Base-by-base conservation (phyloP, 2,329 filamentous ascomycete species). In the Lecanicillium sp. region DNA sequence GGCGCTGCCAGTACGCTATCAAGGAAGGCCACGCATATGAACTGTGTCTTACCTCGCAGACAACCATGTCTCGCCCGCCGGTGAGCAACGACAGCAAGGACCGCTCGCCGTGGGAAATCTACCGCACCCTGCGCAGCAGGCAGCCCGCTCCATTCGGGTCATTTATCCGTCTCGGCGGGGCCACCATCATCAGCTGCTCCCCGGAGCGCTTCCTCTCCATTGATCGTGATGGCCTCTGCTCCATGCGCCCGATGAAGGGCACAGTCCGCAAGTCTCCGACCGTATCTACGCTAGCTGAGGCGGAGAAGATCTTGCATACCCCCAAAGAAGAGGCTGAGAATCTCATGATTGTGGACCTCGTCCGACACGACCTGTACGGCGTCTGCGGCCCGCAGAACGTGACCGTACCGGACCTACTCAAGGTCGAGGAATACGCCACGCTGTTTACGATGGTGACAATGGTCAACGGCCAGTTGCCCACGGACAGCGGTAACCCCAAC, bases 281-380 rank as follows among this genome's bases (percentile, higher is more conserved):
- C 1, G 81, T 77, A 0, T 62, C 84, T 30, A 93, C 85, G 0
- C 72, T 86, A n/a, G 77, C 75, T 5, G 77, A 86, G 58, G 90
- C 91, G 1, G 81, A 84, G 52, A 69, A 71, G 23, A 79, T 94
- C 32, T 77, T 96, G 12, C 80, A 84, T 49, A 78, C 87, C 0
- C 84, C 87, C 19, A 97, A 97, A 64, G 93, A 97, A 65, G 83
- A 87, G 58, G 91, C 91, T 0, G 91, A 97, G 70, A 97, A 97
- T 60, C 77, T 97, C 20, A 97, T 97, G 93, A 96, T 97, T 58
- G 90, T 95, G 2, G 91, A 97, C 64, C 74, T 97, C 1, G 93
- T 96, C n/a, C 80, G 91, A 0, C 91, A 97, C 61, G 91, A 97
- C 64, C 72, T 97, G 11, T 86, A 94, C 64, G 81, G 84, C n/a